phyloP scores from a whole-genome alignment of 495 filamentous ascomycete genomes.

The Penicillium dipodomyicola region DNA sequence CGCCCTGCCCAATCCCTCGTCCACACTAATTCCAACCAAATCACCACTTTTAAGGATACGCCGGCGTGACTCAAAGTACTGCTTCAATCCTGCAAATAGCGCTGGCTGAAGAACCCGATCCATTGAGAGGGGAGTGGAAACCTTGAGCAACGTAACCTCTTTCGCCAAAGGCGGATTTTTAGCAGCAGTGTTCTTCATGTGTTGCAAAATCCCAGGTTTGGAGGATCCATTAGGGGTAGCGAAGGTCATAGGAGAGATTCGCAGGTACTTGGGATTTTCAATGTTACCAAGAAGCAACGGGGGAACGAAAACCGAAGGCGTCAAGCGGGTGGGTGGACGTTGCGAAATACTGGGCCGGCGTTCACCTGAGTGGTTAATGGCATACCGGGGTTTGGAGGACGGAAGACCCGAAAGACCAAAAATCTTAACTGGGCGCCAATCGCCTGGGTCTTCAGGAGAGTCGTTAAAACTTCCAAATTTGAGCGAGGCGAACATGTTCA shows the following conservation, averaged over 20 bases:
- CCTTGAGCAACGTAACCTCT: conserved; percentile 85
- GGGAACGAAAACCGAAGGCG: conserved; percentile 71
- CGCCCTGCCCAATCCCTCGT: conserved; percentile 73
- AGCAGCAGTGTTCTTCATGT: conserved; percentile 48
- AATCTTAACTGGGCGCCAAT: conserved; percentile 78
- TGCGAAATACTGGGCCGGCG: conserved; percentile 55
- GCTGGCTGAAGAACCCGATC: conserved; percentile 79
- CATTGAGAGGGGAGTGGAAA: conserved; percentile 83
- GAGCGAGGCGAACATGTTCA: conserved; percentile 54
- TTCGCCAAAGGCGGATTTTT: conserved; percentile 80
- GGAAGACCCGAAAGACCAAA: conserved; percentile 77
- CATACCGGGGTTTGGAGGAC: conserved; percentile 50
- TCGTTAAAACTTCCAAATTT: conserved; percentile 48
- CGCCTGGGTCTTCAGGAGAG: conserved; percentile 43
- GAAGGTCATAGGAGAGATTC: conserved; percentile 62
- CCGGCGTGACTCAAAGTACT: conserved; percentile 75
- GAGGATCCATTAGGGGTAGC: conserved; percentile 30
- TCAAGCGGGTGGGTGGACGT: conserved; percentile 35
- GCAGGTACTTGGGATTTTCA: conserved; percentile 68
- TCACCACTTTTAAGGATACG: conserved; percentile 82
- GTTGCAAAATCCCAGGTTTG: conserved; percentile 38
- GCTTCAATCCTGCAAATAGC: conserved; percentile 79
- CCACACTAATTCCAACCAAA: conserved; percentile 79
- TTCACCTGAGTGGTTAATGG: conserved; percentile 46
- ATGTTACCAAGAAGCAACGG: conserved; percentile 85